Base-by-base conservation (phyloP, 78 protist genomes). In the Dictyostelium brefeldianum region DNA sequence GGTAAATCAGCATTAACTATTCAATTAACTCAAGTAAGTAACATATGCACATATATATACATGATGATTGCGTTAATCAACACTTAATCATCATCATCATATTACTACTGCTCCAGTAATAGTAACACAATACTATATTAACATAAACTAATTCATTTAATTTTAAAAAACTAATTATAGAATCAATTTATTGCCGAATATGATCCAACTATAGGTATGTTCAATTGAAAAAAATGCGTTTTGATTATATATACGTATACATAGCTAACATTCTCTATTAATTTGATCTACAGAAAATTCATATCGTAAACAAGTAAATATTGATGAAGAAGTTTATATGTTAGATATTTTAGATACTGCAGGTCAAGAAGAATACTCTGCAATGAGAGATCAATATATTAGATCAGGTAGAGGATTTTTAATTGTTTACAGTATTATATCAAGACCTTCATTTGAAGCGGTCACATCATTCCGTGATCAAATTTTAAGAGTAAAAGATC, bases 291-390 rank as follows among this genome's bases (percentile, higher is more conserved):
- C 29, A 75, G 94, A 90, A 67, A 81, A 90, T 46, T 90, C 94
- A 29, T 90, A 90, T 90, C 84, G 94, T 62, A 90, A 90, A 79
- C 94, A 90, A 79, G 94, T 90, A 43, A 81, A 78, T 67, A 90
- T 90, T 27, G 94, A 90, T 81, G 94, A 90, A 31, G 94, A 90
- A 51, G 94, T 90, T 51, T 73, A 65, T 54, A 82, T 90, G 89
- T 90, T 96, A 22, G 98, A 96, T 69, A 93, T 96, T 64, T 50
- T 74, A 41, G 98, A 96, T 83, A 96, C 98, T 1, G 98, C 98
- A 25, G 96, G 96, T 11, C 97, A 96, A 65, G 94, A 94, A 17
- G 99, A 97, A 57, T 97, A 83, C 65, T 48, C 82, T 5, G 95
- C 98, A 6, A 94, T 97, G 95, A 74, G 95, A 71, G 95, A 91